A percentile compares a stretch with the other conserved stretches of the same genome.
Conservation (phyloP, 306 rosid genomes). For the Mimosa pudica region DNA sequence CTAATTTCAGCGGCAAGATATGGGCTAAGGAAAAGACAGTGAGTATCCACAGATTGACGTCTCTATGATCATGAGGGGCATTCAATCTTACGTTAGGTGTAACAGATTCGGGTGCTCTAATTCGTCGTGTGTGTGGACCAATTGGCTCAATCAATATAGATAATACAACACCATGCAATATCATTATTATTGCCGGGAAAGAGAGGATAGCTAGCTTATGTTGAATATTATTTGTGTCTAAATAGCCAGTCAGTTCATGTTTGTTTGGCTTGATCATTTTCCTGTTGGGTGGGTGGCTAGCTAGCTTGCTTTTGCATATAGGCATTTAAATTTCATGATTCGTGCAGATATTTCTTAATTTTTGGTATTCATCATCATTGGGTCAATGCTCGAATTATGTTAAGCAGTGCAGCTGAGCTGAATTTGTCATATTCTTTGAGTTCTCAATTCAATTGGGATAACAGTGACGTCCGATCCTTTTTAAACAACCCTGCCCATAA, state of each 20-base stretch:
- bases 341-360: neutral
- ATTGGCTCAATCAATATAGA: neutral
- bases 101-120: conserved; percentile 28
- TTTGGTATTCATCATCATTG: neutral
- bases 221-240: too few relatives aligned
- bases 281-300: neutral
- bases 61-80: conserved; percentile 9
- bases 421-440: neutral
- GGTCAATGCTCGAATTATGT: neutral
- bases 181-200: neutral
- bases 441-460: neutral
- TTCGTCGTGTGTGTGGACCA: conserved; percentile 22
- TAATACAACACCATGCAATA: conserved; percentile 18
- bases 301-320: neutral
- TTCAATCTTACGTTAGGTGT: conserved; percentile 1
- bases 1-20: conserved; percentile 27
- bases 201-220: neutral
- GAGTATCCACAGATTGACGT: conserved; percentile 22
- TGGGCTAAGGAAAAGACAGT: neutral
- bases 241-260: neutral
- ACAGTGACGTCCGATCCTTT: neutral
- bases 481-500: neutral
- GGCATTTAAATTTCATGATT: conserved; percentile 1
- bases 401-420: neutral
- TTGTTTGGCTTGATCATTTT: neutral